These are phyloP conservation scores for Mycena chlorophos DNA, from an alignment of 768 basidiomycete species.

Conservation along the genomic window DNA sequence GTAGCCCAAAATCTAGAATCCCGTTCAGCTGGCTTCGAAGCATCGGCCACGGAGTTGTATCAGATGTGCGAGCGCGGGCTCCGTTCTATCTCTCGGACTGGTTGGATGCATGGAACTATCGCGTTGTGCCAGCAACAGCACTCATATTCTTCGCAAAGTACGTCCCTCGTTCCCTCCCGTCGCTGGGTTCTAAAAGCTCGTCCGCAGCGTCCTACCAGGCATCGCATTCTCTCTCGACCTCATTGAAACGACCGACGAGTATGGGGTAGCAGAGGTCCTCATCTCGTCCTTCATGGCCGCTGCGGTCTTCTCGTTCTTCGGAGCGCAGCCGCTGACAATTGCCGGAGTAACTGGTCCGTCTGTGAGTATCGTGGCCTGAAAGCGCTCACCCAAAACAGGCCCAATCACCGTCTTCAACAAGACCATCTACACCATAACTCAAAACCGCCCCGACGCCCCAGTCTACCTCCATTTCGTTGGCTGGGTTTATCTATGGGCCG, in stretches of 20 bases:
- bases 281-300: slow-evolving; percentile 87
- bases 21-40: slow-evolving; percentile 24
- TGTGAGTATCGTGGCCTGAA: neutral
- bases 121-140: slow-evolving; percentile 83
- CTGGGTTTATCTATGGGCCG: slow-evolving; percentile 92
- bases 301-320: slow-evolving; percentile 81
- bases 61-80: slow-evolving; percentile 67
- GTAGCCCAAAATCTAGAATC: slow-evolving; percentile 8
- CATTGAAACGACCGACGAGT: slow-evolving; percentile 86
- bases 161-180: slow-evolving; percentile 21
- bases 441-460: slow-evolving; percentile 57
- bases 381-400: slow-evolving; percentile 40
- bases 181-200: neutral
- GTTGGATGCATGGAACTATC: slow-evolving; percentile 90
- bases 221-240: slow-evolving; percentile 91
- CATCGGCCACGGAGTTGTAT: slow-evolving; percentile 61
- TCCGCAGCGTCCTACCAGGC: slow-evolving; percentile 73
- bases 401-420: slow-evolving; percentile 94
- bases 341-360: slow-evolving; percentile 80
- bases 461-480: slow-evolving; percentile 84
- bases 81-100: slow-evolving; percentile 88
- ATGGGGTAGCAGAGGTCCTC: slow-evolving; percentile 87
- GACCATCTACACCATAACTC: slow-evolving; percentile 78
- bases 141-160: slow-evolving; percentile 87
- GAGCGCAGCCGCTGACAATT: slow-evolving; percentile 89